Percentiles rank a stretch among this genome's conserved stretches.
Conservation (phyloP, 306 rosid species). For the Sindora glabra region DNA sequence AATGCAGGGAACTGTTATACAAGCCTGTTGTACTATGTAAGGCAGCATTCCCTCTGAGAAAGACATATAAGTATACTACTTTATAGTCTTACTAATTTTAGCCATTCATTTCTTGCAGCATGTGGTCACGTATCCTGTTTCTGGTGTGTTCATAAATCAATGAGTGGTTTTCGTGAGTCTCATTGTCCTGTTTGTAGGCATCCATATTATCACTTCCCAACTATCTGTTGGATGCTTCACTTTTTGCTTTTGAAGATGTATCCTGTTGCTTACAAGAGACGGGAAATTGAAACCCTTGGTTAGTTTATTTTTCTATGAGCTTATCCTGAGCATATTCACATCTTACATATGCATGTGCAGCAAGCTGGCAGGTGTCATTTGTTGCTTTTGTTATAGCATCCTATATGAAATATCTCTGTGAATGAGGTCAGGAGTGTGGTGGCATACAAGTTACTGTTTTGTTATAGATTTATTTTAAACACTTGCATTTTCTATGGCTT, state of each 20-base stretch:
- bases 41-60: conserved; percentile 13
- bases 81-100: not conserved
- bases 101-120: conserved; percentile 40
- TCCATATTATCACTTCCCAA: conserved; percentile 63
- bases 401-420: not conserved
- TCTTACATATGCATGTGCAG: too few relatives aligned
- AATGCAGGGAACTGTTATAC: conserved; percentile 73
- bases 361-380: too few relatives aligned
- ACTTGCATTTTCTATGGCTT: too few relatives aligned
- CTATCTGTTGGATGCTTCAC: conserved; percentile 70
- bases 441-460: not conserved
- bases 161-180: conserved; percentile 37
- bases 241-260: conserved; percentile 58
- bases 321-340: not conserved
- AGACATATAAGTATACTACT: not conserved
- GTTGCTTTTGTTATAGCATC: not conserved
- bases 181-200: conserved; percentile 71
- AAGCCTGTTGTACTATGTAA: conserved; percentile 89
- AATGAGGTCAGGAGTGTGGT: not conserved
- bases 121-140: conserved; percentile 87
- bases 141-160: conserved; percentile 79
- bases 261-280: conserved; percentile 50
- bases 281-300: conserved; percentile 63
- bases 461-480: too few relatives aligned
- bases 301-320: conserved; percentile 4